Percentiles rank a stretch among this genome's conserved stretches.
phyloP scores from a whole-genome alignment of 2,329 filamentous ascomycete genomes.

The Lasiodiplodia sp. region DNA sequence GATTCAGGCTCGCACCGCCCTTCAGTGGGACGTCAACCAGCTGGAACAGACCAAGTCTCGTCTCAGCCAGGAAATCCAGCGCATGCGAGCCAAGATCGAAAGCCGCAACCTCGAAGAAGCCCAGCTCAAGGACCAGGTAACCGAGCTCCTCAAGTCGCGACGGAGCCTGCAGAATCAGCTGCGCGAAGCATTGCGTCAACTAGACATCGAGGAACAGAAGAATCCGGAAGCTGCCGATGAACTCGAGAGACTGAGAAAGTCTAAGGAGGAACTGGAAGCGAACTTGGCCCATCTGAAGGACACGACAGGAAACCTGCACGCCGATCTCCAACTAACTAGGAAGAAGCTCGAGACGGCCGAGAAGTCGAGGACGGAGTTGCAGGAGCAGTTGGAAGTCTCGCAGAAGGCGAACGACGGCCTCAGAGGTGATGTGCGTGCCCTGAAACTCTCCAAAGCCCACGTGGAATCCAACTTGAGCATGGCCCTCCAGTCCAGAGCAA shows the following conservation, averaged over 20 bases:
- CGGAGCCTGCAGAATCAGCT: slow-evolving; percentile 29
- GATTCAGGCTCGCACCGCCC: slow-evolving; percentile 21
- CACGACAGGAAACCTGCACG: slow-evolving; percentile 35
- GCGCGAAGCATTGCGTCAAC: slow-evolving; percentile 21
- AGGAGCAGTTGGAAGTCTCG: slow-evolving; percentile 36
- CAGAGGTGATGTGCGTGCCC: slow-evolving; percentile 33
- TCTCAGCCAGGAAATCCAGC: slow-evolving; percentile 37
- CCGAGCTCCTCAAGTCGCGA: slow-evolving; percentile 22
- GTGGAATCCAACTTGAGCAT: slow-evolving; percentile 34
- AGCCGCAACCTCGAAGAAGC: slow-evolving; percentile 35
- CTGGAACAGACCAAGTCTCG: slow-evolving; percentile 36
- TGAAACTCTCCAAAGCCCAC: slow-evolving; percentile 33
- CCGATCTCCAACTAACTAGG: slow-evolving; percentile 36
- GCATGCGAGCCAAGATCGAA: slow-evolving; percentile 36
- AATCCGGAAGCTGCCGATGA: slow-evolving; percentile 33
- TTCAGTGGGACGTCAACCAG: slow-evolving; percentile 35
- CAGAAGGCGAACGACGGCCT: slow-evolving; percentile 35
- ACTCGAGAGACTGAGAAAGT: slow-evolving; percentile 35
- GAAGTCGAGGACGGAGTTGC: slow-evolving; percentile 34
- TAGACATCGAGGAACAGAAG: slow-evolving; percentile 26
- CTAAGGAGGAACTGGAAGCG: slow-evolving; percentile 36
- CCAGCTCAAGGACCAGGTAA: slow-evolving; percentile 33
- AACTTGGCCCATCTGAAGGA: slow-evolving; percentile 37
- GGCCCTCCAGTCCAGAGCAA: slow-evolving; percentile 33
- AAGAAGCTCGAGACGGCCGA: slow-evolving; percentile 38